Percentiles rank a stretch among this genome's conserved stretches.
Evolutionary conservation across 176 grass and related monocot species (phyloP).

Genomic region (Zoysia pacifica): DNA sequence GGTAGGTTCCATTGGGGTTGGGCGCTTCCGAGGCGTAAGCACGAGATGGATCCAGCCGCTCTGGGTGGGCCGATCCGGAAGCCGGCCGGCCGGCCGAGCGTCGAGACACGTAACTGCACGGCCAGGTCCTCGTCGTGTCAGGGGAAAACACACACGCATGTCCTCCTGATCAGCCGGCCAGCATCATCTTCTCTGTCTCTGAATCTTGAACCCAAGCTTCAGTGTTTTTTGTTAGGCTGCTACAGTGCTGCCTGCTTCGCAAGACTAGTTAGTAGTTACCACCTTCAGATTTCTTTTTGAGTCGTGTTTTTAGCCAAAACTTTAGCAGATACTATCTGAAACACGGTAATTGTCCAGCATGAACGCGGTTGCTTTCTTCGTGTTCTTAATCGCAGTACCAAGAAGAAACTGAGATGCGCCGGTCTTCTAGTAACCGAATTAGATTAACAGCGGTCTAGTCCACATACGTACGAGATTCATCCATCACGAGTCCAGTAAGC

Average conservation of each 20-base stretch:
- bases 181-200: not conserved
- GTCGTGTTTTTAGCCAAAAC: too few relatives aligned
- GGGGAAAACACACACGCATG: not conserved
- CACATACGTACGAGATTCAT: not conserved
- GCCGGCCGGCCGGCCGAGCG: slow-evolving; percentile 24
- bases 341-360: too few relatives aligned
- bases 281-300: too few relatives aligned
- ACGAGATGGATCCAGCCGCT: too few relatives aligned
- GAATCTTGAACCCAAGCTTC: not conserved
- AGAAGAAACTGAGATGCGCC: not conserved
- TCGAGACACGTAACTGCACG: not conserved
- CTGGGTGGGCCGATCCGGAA: too few relatives aligned
- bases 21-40: too few relatives aligned
- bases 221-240: not conserved
- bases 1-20: too few relatives aligned
- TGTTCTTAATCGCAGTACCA: not conserved
- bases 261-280: too few relatives aligned
- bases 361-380: slow-evolving; percentile 11
- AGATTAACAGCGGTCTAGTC: slow-evolving; percentile 24
- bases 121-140: too few relatives aligned
- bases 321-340: not conserved
- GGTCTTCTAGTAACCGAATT: slow-evolving; percentile 35
- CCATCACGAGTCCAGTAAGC: not conserved
- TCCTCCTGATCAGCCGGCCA: not conserved
- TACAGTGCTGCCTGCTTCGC: not conserved